Evolutionary conservation across 345 rosid genomes (phyloP).

Genomic region (Combretum micranthum): DNA sequence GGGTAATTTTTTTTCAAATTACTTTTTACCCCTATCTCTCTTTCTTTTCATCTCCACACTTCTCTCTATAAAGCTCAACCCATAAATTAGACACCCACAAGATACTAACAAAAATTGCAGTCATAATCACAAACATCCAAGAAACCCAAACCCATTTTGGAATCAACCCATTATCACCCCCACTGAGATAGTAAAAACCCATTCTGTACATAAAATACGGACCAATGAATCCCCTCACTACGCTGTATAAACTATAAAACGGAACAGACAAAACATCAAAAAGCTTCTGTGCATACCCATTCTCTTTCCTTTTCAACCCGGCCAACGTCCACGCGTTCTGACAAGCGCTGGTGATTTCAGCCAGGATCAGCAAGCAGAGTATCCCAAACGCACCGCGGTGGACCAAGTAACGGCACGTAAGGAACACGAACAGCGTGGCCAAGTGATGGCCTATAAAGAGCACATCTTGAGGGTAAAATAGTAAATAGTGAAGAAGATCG

Average conservation of each 20-base stretch:
- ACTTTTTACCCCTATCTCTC: too few relatives aligned
- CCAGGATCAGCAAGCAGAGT: slow-evolving; percentile 54
- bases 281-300: slow-evolving; percentile 37
- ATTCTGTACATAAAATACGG: slow-evolving; percentile 57
- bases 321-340: slow-evolving; percentile 92
- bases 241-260: slow-evolving; percentile 57
- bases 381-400: slow-evolving; percentile 71
- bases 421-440: slow-evolving; percentile 79
- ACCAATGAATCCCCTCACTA: slow-evolving; percentile 65
- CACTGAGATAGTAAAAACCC: slow-evolving; percentile 44
- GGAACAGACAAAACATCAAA: slow-evolving; percentile 57
- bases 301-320: slow-evolving; percentile 40
- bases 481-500: slow-evolving; percentile 75
- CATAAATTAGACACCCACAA: slow-evolving; percentile 81
- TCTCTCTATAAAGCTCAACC: slow-evolving; percentile 52
- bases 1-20: too few relatives aligned
- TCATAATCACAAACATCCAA: slow-evolving; percentile 61
- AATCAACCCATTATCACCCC: slow-evolving; percentile 42
- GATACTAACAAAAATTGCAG: slow-evolving; percentile 69
- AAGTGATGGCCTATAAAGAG: slow-evolving; percentile 90
- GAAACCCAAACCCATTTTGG: slow-evolving; percentile 91
- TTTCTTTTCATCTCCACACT: slow-evolving; percentile 9
- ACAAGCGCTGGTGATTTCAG: slow-evolving; percentile 85
- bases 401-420: slow-evolving; percentile 68
- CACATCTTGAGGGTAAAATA: slow-evolving; percentile 64